Evolutionary conservation across 2,329 filamentous ascomycete genomes (phyloP), one percentile per base, ranked within the genome.

Genomic region (Fusarium setosum): DNA sequence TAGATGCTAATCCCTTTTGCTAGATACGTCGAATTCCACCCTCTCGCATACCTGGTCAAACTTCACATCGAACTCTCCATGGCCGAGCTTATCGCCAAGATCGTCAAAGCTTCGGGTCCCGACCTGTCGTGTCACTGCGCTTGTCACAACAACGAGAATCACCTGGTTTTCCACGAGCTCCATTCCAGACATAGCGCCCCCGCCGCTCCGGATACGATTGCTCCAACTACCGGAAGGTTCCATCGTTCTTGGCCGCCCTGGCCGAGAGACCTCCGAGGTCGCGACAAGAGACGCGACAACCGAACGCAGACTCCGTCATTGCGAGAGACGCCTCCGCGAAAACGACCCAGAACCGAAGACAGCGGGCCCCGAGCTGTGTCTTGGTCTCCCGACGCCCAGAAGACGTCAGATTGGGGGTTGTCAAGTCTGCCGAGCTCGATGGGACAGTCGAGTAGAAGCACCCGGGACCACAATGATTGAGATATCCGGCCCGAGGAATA

Each of bases 41-140:
- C 70, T 1, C 63, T 72, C 31, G 70, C 70, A 53, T 72, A 72
- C 45, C 65, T 72, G 13, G 70, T 72, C 42, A 72, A 72, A 51
- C 65, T 72, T 24, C 70, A 72, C 12, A 72, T 72, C 21, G 70
- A 72, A 29, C 45, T 72, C 18, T 70, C 59, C 23, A 72, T 72
- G 70, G 69, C 70, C 23, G 61, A 72, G 18, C 69, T 72, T 9
- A 72, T 72, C 17, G 70, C 70, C 15, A 72, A 70, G 24, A 72
- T 72, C 8, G 70, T 72, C 31, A 72, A 68, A n/a, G 58, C 65
- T 3, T 57, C 68, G 1, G 63, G 70, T 0, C 60, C 56, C 6
- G 59, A 67, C 18, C 60, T 60, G 9, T 44, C 57, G 18, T 72
- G 68, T 44, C 61, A 60, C 18, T 72, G 70, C 35, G 37, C 31